Evolutionary conservation across 495 filamentous ascomycete species (phyloP), one percentile per base, ranked within the genome.

Genomic region (Cryomyces minteri): DNA sequence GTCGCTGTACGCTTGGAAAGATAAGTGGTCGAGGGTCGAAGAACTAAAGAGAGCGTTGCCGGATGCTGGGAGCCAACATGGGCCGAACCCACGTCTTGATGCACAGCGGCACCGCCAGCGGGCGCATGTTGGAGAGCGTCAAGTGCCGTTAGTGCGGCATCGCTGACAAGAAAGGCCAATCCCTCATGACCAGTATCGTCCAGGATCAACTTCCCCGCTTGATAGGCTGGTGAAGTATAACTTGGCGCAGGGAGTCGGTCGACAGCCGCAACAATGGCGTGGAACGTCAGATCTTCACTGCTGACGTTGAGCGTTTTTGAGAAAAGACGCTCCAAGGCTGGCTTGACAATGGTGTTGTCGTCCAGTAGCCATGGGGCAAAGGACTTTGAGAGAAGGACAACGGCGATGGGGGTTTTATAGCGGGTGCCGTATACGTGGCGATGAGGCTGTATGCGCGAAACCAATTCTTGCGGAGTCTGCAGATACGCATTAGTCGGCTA

Each of bases 181-280:
- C 12, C 9, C 34, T 9, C 34, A 38, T 38, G 34, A 10, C 34
- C 34, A 9, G 9, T 14, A 9, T 38, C 34, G 9, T 38, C 34
- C 34, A 14, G 34, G 9, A 38, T 38, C 18, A 25, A 2, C 18
- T 25, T 25, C 29, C 28, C n/a, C 45, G 39, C 25, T 31, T 5
- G 14, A 33, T 5, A 31, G 44, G 38, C 36, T 12, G 36, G 12
- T 38, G 36, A 38, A 38, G 36, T 10, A 12, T 12, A 10, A 28
- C n/a, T 18, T 11, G 40, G n/a, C 18, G 39, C 39, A 7, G 54
- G 54, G 11, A 57, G 44, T 28, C 50, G 48, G 44, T 54, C 54
- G 9, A 57, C 54, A 8, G 54, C 54, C 4, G 54, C 54, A 39
- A 40, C 48, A 11, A 56, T 33, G 7, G 12, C 12, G 9, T 38